A percentile compares a stretch with the other conserved stretches of the same genome.
Evolutionary conservation across 148 eudicot genomes (phyloP).

Genomic region (Vaccinium corymbosum): DNA sequence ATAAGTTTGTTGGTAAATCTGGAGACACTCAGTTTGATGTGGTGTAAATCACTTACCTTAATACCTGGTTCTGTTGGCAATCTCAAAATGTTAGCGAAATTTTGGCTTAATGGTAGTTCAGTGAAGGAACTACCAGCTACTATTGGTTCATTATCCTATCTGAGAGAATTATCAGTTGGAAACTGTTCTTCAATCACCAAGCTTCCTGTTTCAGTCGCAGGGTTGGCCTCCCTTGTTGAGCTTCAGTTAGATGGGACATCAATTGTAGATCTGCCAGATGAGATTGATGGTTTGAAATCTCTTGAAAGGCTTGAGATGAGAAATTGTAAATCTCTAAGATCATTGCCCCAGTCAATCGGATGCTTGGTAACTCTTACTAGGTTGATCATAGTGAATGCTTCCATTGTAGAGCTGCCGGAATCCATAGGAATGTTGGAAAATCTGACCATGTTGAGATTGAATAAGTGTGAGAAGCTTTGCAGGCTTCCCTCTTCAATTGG

Average conservation of each 20-base stretch:
- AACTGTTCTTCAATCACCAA: slow-evolving; percentile 28
- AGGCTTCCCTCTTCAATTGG: slow-evolving; percentile 43
- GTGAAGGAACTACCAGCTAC: slow-evolving; percentile 41
- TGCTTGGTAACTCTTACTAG: slow-evolving; percentile 32
- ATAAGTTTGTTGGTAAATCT: slow-evolving; percentile 37
- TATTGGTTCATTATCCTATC: slow-evolving; percentile 34
- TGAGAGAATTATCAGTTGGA: slow-evolving; percentile 33
- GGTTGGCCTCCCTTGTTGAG: slow-evolving; percentile 38
- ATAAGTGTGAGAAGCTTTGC: slow-evolving; percentile 29
- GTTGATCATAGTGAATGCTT: slow-evolving; percentile 32
- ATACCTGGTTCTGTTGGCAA: slow-evolving; percentile 44
- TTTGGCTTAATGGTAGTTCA: slow-evolving; percentile 30
- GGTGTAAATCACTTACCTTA: slow-evolving; percentile 30
- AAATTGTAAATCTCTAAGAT: slow-evolving; percentile 34
- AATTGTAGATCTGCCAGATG: slow-evolving; percentile 38
- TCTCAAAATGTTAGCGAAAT: slow-evolving; percentile 33
- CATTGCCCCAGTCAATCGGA: slow-evolving; percentile 45
- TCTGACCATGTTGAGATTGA: slow-evolving; percentile 38
- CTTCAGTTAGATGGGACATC: slow-evolving; percentile 34
- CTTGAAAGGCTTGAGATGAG: slow-evolving; percentile 40
- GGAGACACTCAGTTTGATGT: slow-evolving; percentile 29
- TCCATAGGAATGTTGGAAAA: slow-evolving; percentile 45
- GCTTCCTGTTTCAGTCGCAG: slow-evolving; percentile 39
- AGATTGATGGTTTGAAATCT: slow-evolving; percentile 40
- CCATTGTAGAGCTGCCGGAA: slow-evolving; percentile 43